phyloP scores from a whole-genome alignment of 148 eudicot genomes.

The Arbutus unedo region DNA sequence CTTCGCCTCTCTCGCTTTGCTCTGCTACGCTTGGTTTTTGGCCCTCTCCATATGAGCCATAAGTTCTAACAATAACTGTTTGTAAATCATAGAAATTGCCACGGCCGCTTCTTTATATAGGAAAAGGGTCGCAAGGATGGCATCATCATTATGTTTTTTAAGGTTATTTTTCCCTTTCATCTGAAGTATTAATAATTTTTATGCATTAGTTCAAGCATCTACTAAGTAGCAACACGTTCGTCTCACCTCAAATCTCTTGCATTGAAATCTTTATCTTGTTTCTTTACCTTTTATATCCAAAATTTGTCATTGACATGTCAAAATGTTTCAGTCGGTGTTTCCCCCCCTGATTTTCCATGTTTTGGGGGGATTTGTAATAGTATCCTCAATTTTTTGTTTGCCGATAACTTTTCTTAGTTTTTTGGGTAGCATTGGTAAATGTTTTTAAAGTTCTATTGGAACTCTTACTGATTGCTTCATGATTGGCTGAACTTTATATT shows the following conservation, averaged over 20 bases:
- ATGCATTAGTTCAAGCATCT: background rate
- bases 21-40: no score
- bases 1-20: no score
- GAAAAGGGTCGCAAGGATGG: background rate
- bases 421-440: background rate
- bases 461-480: background rate
- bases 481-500: conserved; percentile 1
- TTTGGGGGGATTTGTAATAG: background rate
- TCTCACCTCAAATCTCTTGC: background rate
- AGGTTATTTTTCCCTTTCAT: no score
- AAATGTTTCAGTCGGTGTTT: background rate
- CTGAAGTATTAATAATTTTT: background rate
- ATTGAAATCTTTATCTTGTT: background rate
- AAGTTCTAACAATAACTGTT: no score
- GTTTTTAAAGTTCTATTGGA: background rate
- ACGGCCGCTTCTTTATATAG: background rate
- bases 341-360: background rate
- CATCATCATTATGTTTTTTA: background rate
- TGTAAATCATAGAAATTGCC: background rate
- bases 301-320: background rate
- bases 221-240: background rate
- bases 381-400: background rate
- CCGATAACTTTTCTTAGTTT: background rate
- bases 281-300: background rate
- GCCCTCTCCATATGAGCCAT: no score